Evolutionary conservation across 2,329 filamentous ascomycete species (phyloP), one percentile per base, ranked within the genome.

Genomic region (Aspergillus ibericus): DNA sequence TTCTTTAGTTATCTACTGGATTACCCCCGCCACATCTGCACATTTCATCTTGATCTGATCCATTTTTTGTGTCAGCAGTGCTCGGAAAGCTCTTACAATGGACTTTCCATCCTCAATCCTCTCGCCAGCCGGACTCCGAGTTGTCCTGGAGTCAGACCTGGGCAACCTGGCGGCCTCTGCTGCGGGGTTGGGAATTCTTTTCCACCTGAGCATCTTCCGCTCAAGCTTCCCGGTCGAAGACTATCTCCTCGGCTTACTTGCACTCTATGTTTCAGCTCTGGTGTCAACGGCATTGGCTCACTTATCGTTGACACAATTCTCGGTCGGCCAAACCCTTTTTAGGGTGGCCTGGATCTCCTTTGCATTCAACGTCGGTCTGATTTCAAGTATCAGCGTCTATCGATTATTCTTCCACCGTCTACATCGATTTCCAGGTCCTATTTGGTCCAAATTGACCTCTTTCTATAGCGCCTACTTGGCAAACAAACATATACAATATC

Each of bases 331-430:
- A 16, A 10, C 18, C 9, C 3, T 58, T 34, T 15, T 44, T 9
- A 35, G 56, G 15, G 25, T 58, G 4, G 27, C 29, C 20, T 54
- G 18, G n/a, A 55, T 38, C 32, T 5, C 44, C 38, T 42, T 15
- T 4, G 51, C 56, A 15, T 50, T 55, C 13, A 55, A 55, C 12
- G 29, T 13, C 2, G 53, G 57, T 9, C 53, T 59, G 2, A 16
- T 27, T 13, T 38, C 22, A 4, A 70, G 68, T 53, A 71, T 72
- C 34, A 16, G 62, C 5, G 15, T 68, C 8, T 73, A 72, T 53
- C 66, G 70, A 27, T 47, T 53, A 3, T 67, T 66, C 9, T 69
- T 69, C 32, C 70, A 72, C 42, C 62, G 65, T 4, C 61, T 72
- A 1, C 56, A 38, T 12, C 50, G 52, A 2, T 72, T 71, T 27